A percentile compares a stretch with the other conserved stretches of the same genome.
phyloP scores from a whole-genome alignment of 2,329 filamentous ascomycete species.

The Alternaria conjuncta region DNA sequence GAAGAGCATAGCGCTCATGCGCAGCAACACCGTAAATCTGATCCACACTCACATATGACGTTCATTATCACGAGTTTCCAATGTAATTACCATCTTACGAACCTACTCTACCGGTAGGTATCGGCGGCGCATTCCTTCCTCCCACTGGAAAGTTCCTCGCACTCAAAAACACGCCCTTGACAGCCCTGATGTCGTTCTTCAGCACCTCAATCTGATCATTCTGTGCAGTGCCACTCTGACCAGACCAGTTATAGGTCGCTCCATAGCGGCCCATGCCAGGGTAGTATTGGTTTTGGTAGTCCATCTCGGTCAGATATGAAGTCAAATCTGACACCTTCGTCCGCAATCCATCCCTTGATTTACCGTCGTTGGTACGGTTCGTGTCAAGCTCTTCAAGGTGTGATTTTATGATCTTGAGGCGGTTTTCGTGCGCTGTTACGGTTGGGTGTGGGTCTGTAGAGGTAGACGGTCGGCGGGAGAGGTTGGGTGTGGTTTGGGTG shows the following conservation, averaged over 20 bases:
- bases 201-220: constrained; percentile 75
- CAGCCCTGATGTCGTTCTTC: constrained; percentile 75
- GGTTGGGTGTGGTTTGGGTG: constrained; percentile 71
- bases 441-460: constrained; percentile 34
- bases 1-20: not conserved
- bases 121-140: constrained; percentile 24
- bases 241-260: constrained; percentile 36
- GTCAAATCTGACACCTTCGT: constrained; percentile 60
- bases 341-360: constrained; percentile 59
- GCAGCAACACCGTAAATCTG: not conserved
- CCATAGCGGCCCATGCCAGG: constrained; percentile 39
- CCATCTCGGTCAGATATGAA: constrained; percentile 65
- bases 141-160: constrained; percentile 70
- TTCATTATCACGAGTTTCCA: not conserved
- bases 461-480: constrained; percentile 50
- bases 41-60: not conserved
- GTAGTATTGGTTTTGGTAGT: constrained; percentile 52
- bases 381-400: constrained; percentile 60
- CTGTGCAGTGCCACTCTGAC: constrained; percentile 59
- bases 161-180: constrained; percentile 80
- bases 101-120: constrained; percentile 30
- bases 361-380: constrained; percentile 57
- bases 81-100: constrained; percentile 5
- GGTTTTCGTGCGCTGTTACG: constrained; percentile 50
- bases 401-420: constrained; percentile 58